Conservation (phyloP, 371 early-diverging fungal genomes). For the Mortierella sp. region DNA sequence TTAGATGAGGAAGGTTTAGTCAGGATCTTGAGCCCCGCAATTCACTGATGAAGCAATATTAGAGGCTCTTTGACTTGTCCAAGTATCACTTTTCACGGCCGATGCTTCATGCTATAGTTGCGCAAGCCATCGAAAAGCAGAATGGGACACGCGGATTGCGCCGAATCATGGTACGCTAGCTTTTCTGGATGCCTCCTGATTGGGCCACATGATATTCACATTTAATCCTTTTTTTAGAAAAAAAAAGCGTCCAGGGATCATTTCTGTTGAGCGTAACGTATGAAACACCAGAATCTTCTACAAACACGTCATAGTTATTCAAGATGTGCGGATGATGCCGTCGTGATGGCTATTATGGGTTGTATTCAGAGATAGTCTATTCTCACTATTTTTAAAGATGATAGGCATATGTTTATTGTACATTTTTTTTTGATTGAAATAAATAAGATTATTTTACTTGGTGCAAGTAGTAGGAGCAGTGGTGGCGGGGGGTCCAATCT, state of each 20-base stretch:
- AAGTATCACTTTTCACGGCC: conserved; percentile 74
- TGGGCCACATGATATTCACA: neutral
- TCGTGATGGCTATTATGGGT: too few relatives aligned
- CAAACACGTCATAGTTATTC: too few relatives aligned
- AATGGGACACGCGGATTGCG: conserved; percentile 91
- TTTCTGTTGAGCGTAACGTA: conserved; percentile 83
- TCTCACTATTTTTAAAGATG: too few relatives aligned
- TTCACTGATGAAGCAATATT: conserved; percentile 84
- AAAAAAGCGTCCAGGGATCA: too few relatives aligned
- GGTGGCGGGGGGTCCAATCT: conserved; percentile 32
- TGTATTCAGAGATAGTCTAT: too few relatives aligned
- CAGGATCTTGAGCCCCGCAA: conserved; percentile 83
- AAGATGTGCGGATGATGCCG: too few relatives aligned
- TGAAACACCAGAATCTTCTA: conserved; percentile 61
- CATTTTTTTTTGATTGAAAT: too few relatives aligned
- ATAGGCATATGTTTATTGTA: too few relatives aligned
- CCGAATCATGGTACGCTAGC: conserved; percentile 73
- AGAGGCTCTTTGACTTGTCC: conserved; percentile 76
- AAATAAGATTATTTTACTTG: conserved; percentile 25
- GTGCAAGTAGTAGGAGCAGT: conserved; percentile 47
- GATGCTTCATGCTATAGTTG: conserved; percentile 78
- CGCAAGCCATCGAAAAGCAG: conserved; percentile 79
- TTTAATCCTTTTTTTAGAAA: neutral
- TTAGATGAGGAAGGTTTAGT: conserved; percentile 75
- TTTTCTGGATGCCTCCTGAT: neutral